These are phyloP conservation scores for Tetragonia tetragonoides DNA, from an alignment of 148 eudicot species.

Conservation along the genomic window DNA sequence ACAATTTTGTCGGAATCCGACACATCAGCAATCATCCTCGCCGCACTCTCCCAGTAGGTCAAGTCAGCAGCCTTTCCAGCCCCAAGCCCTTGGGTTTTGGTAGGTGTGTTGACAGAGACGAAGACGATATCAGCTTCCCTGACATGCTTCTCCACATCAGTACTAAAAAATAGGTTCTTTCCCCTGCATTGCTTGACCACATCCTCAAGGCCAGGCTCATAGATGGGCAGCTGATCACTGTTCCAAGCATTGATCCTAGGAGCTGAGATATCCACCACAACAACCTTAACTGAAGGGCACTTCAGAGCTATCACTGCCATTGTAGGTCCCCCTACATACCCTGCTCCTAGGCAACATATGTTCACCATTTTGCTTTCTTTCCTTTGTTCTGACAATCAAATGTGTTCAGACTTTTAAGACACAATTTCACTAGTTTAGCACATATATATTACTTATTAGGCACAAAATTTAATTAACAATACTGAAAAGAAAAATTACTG, in stretches of 20 bases:
- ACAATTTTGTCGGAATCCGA: conserved; percentile 54
- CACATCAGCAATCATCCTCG: conserved; percentile 68
- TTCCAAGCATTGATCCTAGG: conserved; percentile 65
- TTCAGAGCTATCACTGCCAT: conserved; percentile 71
- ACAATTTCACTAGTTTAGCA: neutral
- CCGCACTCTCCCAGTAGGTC: conserved; percentile 71
- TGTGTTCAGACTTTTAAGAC: neutral
- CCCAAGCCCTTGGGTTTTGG: conserved; percentile 61
- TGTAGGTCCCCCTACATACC: conserved; percentile 62
- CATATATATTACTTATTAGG: neutral
- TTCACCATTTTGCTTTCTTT: conserved; percentile 47
- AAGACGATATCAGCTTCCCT: conserved; percentile 59
- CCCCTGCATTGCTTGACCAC: conserved; percentile 63
- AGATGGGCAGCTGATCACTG: conserved; percentile 56
- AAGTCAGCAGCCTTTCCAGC: conserved; percentile 72
- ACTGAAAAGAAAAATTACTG: neutral
- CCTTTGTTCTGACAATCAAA: neutral
- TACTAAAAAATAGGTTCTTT: conserved; percentile 61
- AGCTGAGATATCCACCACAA: conserved; percentile 60
- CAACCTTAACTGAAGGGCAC: conserved; percentile 49
- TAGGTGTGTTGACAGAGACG: conserved; percentile 66
- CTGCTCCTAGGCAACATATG: conserved; percentile 66
- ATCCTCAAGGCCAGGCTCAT: conserved; percentile 66
- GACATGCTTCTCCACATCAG: conserved; percentile 57
- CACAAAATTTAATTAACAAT: neutral